Evolutionary conservation across 352 stramenopile genomes (phyloP), one percentile per base, ranked within the genome.

Genomic region (Globisporangium rhizosaccharum): DNA sequence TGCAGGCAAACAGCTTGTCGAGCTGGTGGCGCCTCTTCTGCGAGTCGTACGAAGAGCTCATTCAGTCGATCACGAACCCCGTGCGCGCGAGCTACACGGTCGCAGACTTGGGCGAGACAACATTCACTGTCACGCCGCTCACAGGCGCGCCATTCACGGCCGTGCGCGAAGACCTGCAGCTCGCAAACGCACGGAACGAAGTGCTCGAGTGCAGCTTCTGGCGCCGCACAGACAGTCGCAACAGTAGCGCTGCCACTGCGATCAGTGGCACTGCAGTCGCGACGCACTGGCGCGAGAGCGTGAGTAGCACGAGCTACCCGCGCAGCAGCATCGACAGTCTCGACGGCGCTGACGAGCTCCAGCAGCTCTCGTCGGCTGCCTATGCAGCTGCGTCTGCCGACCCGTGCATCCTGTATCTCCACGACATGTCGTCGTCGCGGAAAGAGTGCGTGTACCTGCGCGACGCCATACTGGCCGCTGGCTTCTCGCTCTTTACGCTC

Each of bases 371-470:
- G 9, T 52, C 59, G 0, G 33, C 59, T 5, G 59, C 59, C 8
- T 55, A 39, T 20, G 33, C 26, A 0, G 59, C 59, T 3, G 59
- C 49, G 7, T 25, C 36, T 6, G 58, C 68, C 7, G 52, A 65
- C 18, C 80, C 82, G 26, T 92, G 82, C 44, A 76, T 92, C 30
- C 51, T 92, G 17, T 92, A 90, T 57, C 65, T 92, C 39, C 82
- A 92, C 56, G 82, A 82, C 23, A 80, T 92, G 71, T 92, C 82
- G 26, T 88, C 78, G 20, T 92, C 82, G 0, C 67, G 82, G 1
- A 85, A 88, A 57, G 82, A 92, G 65, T 87, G 79, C 37, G 61
- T 90, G 18, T 92, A 92, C 54, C 55, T 92, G 30, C 70, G 74
- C 51, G 56, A 69, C 28, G 67, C 61, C 57, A 67, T 92, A 25